Evolutionary conservation across 257 asterid genomes (phyloP), one percentile per base, ranked within the genome.

Genomic region (Jaltomata sinuosa): DNA sequence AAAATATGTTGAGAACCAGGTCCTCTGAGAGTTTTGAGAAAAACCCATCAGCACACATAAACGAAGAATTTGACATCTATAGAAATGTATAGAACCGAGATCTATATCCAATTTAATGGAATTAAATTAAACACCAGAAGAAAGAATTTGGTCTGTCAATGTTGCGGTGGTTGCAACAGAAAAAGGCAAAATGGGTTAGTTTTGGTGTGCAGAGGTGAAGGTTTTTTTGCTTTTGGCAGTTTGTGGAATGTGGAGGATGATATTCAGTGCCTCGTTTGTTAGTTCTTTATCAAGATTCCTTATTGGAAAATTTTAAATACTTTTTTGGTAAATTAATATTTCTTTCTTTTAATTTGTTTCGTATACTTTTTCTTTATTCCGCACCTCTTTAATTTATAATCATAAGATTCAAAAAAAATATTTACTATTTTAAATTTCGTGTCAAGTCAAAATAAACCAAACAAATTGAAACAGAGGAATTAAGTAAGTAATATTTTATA

Each of bases 21-120:
- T 95, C 98, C 8, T 97, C 99, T 1, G 99, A 91, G 3, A 95
- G 95, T 85, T 85, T 87, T 12, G 97, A 91, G 90, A 95, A 97
- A 18, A 54, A 47, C 9, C 81, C 81, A 76, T 76, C 81, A 47
- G 6, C 7, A n/a, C n/a, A n/a, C 15, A 15, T 76, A 27, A 1
- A 14, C 7, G 81, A 25, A 50, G 81, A 25, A 50, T 76, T 22
- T 29, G 38, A 68, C 91, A 85, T 78, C 68, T 49, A 62, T 38
- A 92, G 91, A 11, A 85, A 6, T 93, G 91, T 89, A 55, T 65
- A 1, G 11, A 61, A 42, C 18, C 38, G 59, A 16, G 47, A 21
- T 22, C 25, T 40, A 1, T 25, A 15, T 27, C 6, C 9, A 38
- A 42, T 72, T 22, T n/a, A 21, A 34, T 36, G 32, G 34, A 25